phyloP scores from a whole-genome alignment of 2,329 filamentous ascomycete species.

The Colletotrichum incanum region DNA sequence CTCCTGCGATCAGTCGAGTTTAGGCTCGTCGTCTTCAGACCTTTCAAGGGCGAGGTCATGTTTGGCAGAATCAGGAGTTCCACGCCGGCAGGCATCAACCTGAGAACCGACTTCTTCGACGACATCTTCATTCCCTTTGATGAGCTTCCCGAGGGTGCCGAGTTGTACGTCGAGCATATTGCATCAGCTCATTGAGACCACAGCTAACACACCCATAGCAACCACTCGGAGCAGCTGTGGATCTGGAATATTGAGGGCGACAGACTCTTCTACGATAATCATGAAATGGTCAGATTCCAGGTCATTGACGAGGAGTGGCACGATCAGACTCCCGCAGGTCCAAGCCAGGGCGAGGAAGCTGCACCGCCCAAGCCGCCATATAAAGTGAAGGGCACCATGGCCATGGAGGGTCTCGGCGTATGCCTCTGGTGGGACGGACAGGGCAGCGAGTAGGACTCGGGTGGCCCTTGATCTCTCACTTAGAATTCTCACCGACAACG shows the following conservation, averaged over 20 bases:
- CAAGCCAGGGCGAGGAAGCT: constrained; percentile 74
- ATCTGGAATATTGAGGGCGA: constrained; percentile 85
- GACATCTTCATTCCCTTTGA: constrained; percentile 87
- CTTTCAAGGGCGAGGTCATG: constrained; percentile 95
- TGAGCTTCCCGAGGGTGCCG: constrained; percentile 81
- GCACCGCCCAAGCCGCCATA: constrained; percentile 79
- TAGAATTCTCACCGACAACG: background rate
- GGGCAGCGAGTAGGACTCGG: constrained; percentile 31
- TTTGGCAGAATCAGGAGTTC: constrained; percentile 86
- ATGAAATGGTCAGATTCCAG: constrained; percentile 89
- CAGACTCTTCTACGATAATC: constrained; percentile 88
- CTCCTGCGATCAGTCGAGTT: constrained; percentile 81
- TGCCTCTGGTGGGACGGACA: constrained; percentile 74
- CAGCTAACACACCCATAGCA: constrained; percentile 63
- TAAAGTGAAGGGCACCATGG: constrained; percentile 77
- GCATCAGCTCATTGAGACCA: constrained; percentile 9
- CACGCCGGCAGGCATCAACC: constrained; percentile 79
- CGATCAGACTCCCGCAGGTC: constrained; percentile 84
- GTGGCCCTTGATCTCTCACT: constrained; percentile 7
- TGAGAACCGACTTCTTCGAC: constrained; percentile 93
- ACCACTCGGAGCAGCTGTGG: constrained; percentile 84
- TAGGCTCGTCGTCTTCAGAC: constrained; percentile 92
- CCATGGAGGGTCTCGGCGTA: constrained; percentile 73
- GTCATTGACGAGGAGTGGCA: constrained; percentile 93
- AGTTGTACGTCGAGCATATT: constrained; percentile 73